Base-by-base conservation (phyloP, 1,139 yeast genomes). In the Zhuliangozyma blackwelliae region DNA sequence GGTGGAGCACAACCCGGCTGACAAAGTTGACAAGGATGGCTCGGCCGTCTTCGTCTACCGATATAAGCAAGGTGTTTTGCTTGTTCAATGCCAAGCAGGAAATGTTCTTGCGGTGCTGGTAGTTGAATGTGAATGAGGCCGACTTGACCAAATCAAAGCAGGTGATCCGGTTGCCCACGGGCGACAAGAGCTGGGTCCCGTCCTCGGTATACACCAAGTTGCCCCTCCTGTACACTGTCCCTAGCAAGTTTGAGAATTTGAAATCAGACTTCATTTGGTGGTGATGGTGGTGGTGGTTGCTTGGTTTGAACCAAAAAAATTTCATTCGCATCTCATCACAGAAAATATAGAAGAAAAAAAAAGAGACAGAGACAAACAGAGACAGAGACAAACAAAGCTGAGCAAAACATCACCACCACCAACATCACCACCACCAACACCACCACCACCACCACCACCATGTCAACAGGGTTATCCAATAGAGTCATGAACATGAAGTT, bases 181-280 rank as follows among this genome's bases (percentile, higher is more conserved):
- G 98, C 43, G 95, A 83, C 35, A 92, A 66, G 26, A 92, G 68
- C 41, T 77, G 75, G 11, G 84, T 79, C 1, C 98, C 98, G 57
- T 89, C 97, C 2, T 83, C 79, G 2, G 95, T 81, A 64, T 82
- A 92, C n/a, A 83, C 72, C 27, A 92, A 65, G 59, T 92, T 90
- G 13, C 97, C 98, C 52, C 85, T 87, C 39, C 95, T 72, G 55
- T 92, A 92, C 7, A 92, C 98, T 0, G 98, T 90, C 23, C 98
- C 99, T 50, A 92, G 67, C 33, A 92, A 70, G 61, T 92, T 92
- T 32, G 95, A 82, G 52, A 92, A 84, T 73, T 68, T 62, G 54
- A 65, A 68, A 51, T 68, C 72, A 25, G 75, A 67, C 55, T 68
- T 71, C 77, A 71, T 71, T 10, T 8, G 23, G 22, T 5, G 22